A percentile compares a stretch with the other conserved stretches of the same genome.
These are phyloP conservation scores for Xylariaceae sp. DNA, from an alignment of 2,329 filamentous ascomycete genomes.

Conservation along the genomic window DNA sequence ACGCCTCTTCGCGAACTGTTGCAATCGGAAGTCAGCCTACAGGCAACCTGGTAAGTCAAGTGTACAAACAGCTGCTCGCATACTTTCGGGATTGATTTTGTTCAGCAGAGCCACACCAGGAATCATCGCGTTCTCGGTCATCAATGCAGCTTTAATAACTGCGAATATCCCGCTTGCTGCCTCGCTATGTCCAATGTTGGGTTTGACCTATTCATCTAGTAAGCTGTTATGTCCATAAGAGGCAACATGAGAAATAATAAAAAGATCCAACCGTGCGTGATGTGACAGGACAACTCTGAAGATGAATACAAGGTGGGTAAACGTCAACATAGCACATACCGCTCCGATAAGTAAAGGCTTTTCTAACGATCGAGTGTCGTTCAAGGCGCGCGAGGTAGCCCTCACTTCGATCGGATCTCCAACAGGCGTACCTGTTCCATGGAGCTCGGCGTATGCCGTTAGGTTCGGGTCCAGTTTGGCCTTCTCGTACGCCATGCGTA, in stretches of 20 bases:
- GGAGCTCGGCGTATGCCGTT: conserved; percentile 36
- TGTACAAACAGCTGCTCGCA: too few relatives aligned
- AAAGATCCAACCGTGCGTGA: too few relatives aligned
- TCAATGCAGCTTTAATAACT: conserved; percentile 31
- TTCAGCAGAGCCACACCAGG: conserved; percentile 25
- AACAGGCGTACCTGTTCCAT: conserved; percentile 37
- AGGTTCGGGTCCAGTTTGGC: conserved; percentile 30
- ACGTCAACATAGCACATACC: conserved; percentile 25
- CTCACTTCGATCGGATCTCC: conserved; percentile 38
- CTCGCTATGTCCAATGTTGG: conserved; percentile 37
- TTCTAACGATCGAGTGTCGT: conserved; percentile 25
- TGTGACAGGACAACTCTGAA: too few relatives aligned
- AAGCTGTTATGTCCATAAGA: too few relatives aligned
- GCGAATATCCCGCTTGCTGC: conserved; percentile 34
- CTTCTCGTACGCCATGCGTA: conserved; percentile 32
- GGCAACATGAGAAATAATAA: too few relatives aligned
- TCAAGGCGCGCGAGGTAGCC: conserved; percentile 29
- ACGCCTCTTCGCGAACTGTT: conserved; percentile 30
- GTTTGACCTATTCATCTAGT: conserved; percentile 30
- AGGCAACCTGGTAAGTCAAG: not conserved
- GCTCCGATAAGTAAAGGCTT: conserved; percentile 31
- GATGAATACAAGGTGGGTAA: too few relatives aligned
- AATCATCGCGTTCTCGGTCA: conserved; percentile 28
- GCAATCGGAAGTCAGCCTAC: not conserved
- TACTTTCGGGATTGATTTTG: conserved; percentile 33